These are phyloP conservation scores for Crepidotus variabilis DNA, from an alignment of 768 basidiomycete species.

Conservation along the genomic window DNA sequence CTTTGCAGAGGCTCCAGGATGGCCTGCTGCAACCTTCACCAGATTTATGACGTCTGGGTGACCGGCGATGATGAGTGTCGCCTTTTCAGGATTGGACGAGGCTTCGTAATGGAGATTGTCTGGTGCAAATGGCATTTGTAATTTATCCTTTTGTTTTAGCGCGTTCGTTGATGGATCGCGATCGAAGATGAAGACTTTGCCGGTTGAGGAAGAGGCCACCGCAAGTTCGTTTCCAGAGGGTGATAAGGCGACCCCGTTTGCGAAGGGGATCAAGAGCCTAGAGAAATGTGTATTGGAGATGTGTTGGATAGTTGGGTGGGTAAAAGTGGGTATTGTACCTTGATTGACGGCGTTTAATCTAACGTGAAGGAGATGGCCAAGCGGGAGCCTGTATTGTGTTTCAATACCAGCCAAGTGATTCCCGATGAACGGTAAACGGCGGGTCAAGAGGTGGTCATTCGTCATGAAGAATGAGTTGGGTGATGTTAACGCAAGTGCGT, in stretches of 20 bases:
- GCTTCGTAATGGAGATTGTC: slow-evolving; percentile 60
- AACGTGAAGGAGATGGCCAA: slow-evolving; percentile 58
- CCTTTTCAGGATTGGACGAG: slow-evolving; percentile 25
- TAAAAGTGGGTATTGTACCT: slow-evolving; percentile 6
- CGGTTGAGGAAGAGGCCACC: slow-evolving; percentile 49
- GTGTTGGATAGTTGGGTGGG: slow-evolving; percentile 6
- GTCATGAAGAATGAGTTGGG: slow-evolving; percentile 67
- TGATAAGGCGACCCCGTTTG: slow-evolving; percentile 68
- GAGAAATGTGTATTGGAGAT: slow-evolving; percentile 35
- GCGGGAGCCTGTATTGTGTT: slow-evolving; percentile 50
- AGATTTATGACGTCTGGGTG: slow-evolving; percentile 63
- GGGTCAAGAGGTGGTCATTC: slow-evolving; percentile 69
- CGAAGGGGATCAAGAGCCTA: slow-evolving; percentile 52
- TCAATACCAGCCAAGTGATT: slow-evolving; percentile 51
- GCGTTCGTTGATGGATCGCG: slow-evolving; percentile 42
- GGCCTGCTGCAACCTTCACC: slow-evolving; percentile 38
- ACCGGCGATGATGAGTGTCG: slow-evolving; percentile 53
- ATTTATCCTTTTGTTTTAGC: slow-evolving; percentile 32
- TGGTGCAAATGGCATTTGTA: slow-evolving; percentile 53
- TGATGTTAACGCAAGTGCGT: slow-evolving; percentile 62
- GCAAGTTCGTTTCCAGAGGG: slow-evolving; percentile 47
- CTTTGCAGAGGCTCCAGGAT: slow-evolving; percentile 35
- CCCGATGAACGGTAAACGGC: slow-evolving; percentile 54
- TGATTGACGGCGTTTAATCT: slow-evolving; percentile 30
- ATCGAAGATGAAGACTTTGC: slow-evolving; percentile 46